phyloP scores from a whole-genome alignment of 129 eudicot species.

The Deinandra increscens region DNA sequence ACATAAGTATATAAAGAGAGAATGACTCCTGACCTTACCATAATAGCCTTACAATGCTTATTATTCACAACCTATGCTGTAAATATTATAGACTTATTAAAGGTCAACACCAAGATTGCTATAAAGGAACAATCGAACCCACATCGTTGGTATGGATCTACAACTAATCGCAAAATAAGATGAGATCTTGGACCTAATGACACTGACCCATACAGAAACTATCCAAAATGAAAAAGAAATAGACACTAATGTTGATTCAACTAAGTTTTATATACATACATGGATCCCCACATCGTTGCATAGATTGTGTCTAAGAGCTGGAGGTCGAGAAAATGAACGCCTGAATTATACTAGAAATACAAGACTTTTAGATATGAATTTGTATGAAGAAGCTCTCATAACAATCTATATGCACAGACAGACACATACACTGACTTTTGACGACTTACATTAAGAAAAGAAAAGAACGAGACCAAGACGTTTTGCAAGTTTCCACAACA shows the following conservation, averaged over 20 bases:
- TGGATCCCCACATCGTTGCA: not conserved
- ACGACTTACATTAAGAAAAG: not conserved
- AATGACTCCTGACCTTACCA: too few species aligned
- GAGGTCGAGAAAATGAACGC: not conserved
- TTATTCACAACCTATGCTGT: too few species aligned
- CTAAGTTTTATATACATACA: constrained; percentile 13
- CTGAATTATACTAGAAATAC: not conserved
- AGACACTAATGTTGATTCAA: not conserved
- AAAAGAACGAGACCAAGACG: constrained; percentile 2
- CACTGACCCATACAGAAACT: not conserved
- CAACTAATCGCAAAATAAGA: not conserved
- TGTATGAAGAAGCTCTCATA: not conserved
- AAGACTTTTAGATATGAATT: not conserved
- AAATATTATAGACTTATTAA: too few species aligned
- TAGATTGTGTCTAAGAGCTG: not conserved
- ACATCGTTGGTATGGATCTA: not conserved
- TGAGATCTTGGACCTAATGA: not conserved
- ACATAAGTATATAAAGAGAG: too few species aligned
- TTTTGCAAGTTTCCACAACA: not conserved
- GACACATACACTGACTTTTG: not conserved
- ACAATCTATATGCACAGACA: not conserved
- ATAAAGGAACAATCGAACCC: not conserved
- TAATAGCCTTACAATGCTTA: too few species aligned
- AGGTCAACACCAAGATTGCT: not conserved
- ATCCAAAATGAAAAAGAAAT: not conserved